A percentile compares a stretch with the other conserved stretches of the same genome.
phyloP scores from a whole-genome alignment of 2,329 filamentous ascomycete species.

The Ophiosphaerella herpotricha region DNA sequence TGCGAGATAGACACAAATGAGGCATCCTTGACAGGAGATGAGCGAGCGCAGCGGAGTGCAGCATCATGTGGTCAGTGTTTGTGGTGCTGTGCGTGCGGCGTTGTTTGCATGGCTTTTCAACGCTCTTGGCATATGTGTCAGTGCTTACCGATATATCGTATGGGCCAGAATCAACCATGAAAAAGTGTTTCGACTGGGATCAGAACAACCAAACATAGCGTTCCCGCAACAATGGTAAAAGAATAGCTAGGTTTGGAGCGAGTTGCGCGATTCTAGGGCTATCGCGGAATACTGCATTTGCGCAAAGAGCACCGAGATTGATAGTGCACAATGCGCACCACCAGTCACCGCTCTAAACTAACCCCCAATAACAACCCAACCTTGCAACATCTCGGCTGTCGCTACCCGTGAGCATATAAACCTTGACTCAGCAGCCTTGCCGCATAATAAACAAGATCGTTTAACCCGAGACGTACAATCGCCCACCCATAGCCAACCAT shows the following conservation, averaged over 20 bases:
- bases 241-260: neutral
- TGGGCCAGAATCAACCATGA: neutral
- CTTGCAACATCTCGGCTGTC: neutral
- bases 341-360: neutral
- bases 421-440: constrained; percentile 3
- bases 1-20: neutral
- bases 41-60: neutral
- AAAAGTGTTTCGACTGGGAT: neutral
- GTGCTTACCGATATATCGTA: neutral
- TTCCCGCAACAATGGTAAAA: neutral
- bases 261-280: constrained; percentile 1
- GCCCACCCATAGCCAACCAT: constrained; percentile 20
- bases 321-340: neutral
- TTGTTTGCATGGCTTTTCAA: neutral
- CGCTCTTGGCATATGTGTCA: constrained; percentile 1
- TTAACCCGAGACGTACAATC: constrained; percentile 12
- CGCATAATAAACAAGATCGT: constrained; percentile 7
- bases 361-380: neutral
- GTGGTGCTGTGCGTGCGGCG: neutral
- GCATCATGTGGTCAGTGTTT: neutral
- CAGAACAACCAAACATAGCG: neutral
- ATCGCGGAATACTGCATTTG: constrained; percentile 3
- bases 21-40: constrained; percentile 1
- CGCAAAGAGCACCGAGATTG: neutral
- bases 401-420: neutral